phyloP scores from a whole-genome alignment of 352 stramenopile species.

The Phytophthora quininea region DNA sequence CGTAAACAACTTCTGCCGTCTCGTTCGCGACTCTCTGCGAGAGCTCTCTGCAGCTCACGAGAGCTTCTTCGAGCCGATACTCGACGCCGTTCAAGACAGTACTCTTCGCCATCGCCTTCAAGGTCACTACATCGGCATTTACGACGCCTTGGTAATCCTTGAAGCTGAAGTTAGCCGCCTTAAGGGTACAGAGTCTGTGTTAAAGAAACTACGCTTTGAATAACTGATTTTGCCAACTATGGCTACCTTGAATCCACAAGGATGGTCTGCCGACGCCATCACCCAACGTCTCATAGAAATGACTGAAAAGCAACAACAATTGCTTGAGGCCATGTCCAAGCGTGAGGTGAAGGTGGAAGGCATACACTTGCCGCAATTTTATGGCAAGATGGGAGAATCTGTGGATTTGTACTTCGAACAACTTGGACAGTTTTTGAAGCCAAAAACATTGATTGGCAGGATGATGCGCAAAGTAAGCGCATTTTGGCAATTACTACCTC shows the following conservation, averaged over 20 bases:
- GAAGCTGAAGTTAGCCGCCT: constrained; percentile 1
- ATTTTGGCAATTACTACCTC: constrained; percentile 17
- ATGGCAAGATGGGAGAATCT: constrained; percentile 14
- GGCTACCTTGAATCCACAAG: constrained; percentile 19
- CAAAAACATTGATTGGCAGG: constrained; percentile 16
- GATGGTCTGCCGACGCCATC: constrained; percentile 12
- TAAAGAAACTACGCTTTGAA: constrained; percentile 4
- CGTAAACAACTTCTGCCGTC: constrained; percentile 9
- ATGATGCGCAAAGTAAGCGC: constrained; percentile 1
- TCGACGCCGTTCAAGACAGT: background rate
- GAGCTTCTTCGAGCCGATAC: constrained; percentile 2
- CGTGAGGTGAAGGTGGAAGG: constrained; percentile 24
- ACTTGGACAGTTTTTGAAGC: constrained; percentile 22
- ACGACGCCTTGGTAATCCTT: background rate
- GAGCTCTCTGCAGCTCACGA: background rate
- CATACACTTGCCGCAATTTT: constrained; percentile 18
- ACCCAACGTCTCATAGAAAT: constrained; percentile 12
- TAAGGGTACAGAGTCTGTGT: background rate
- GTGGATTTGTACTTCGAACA: constrained; percentile 27
- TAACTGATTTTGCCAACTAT: constrained; percentile 18
- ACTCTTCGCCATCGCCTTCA: constrained; percentile 1
- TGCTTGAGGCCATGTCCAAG: constrained; percentile 22
- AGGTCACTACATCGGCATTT: constrained; percentile 2
- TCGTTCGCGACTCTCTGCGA: background rate
- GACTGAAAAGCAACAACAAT: constrained; percentile 18